Evolutionary conservation across 331 rosid species (phyloP), one percentile per base, ranked within the genome.

Genomic region (Acacia concinna): DNA sequence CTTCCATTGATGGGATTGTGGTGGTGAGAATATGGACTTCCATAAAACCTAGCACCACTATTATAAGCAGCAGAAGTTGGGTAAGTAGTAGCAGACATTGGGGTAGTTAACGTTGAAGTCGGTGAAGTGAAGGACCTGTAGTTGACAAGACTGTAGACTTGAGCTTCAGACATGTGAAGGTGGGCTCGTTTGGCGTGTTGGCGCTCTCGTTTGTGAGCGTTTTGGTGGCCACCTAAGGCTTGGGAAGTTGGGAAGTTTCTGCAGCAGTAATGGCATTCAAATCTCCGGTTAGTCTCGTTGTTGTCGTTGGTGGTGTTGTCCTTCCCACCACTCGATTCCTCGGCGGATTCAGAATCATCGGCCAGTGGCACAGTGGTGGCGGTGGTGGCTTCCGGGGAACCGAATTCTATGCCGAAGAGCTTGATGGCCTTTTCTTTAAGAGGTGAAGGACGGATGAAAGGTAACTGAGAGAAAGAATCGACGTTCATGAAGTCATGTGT

Each of bases 221-320:
- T 96, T 76, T 96, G 99, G 84, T 96, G 99, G 8, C 99, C 99
- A 3, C 99, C 99, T 21, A 96, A 83, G 56, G 99, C 99, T 78
- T 96, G 99, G 0, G 98, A 93, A 7, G 98, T 96, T 0, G 99
- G 99, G 83, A 96, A 96, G 89, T 96, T 96, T 41, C 99, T 81
- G 75, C 96, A 93, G 74, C 99, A 96, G 86, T 91, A 96, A 82
- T 96, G 99, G 73, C 99, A 96, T 81, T 96, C 98, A 44, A 96
- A 96, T 65, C 98, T 80, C 43, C 98, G 87, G 76, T 81, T 96
- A 77, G 82, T 92, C 75, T 92, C 97, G 0, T 82, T 82, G 79
- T 38, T 81, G 21, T 44, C 47, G 18, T 30, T 73, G 49, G 59
- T 32, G 49, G 27, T 32, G 43, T 28, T 71, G 75, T 30, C 72